Percentiles rank a stretch among this genome's conserved stretches.
Conservation (phyloP, 2,329 filamentous ascomycete species). For the Fusarium nisikadoi region DNA sequence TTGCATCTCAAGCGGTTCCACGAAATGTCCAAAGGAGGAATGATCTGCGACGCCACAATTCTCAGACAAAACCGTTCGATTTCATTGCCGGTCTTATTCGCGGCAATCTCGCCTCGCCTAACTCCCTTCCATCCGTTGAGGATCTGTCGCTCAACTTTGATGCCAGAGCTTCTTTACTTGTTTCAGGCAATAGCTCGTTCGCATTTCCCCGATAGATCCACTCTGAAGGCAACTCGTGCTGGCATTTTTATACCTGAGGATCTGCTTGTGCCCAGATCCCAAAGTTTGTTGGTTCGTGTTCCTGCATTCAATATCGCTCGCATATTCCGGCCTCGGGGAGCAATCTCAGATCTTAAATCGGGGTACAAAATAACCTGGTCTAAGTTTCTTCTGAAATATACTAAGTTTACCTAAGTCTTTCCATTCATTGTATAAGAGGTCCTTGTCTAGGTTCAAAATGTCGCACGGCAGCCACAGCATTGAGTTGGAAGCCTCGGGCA, state of each 20-base stretch:
- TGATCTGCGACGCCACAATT: slow-evolving; percentile 16
- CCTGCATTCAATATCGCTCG: not conserved
- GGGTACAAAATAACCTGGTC: too few relatives aligned
- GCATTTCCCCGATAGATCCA: slow-evolving; percentile 3
- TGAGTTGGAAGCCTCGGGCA: slow-evolving; percentile 29
- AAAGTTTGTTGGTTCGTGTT: not conserved
- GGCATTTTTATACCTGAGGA: slow-evolving; percentile 11
- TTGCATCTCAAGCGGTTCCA: not conserved
- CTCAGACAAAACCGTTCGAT: slow-evolving; percentile 7
- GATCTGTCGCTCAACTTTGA: not conserved
- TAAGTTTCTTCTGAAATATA: too few relatives aligned
- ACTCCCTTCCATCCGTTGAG: not conserved
- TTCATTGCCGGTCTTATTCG: slow-evolving; percentile 6
- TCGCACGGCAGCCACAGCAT: slow-evolving; percentile 25
- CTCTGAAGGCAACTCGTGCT: not conserved
- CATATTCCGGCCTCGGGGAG: not conserved
- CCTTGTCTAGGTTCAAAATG: slow-evolving; percentile 7
- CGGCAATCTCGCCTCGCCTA: slow-evolving; percentile 5
- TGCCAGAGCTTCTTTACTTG: not conserved
- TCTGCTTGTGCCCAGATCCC: not conserved
- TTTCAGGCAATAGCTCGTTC: not conserved
- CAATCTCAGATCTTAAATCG: too few relatives aligned
- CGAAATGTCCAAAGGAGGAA: not conserved
- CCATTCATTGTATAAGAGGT: too few relatives aligned
- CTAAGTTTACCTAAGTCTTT: too few relatives aligned